phyloP scores from a whole-genome alignment of 2,329 filamentous ascomycete genomes.

The Xylariales sp. region DNA sequence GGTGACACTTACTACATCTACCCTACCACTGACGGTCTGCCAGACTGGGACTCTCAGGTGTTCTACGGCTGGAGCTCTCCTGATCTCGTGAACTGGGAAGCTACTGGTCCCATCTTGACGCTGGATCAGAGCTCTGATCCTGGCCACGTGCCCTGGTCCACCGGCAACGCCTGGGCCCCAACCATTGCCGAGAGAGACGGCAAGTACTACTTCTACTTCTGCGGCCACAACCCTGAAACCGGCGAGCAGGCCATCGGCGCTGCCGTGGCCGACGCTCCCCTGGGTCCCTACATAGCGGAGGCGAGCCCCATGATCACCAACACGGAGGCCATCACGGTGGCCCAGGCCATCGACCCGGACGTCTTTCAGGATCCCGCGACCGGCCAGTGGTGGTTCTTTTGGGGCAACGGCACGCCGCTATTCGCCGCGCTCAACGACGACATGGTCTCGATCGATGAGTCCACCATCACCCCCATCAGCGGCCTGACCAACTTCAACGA shows the following conservation, averaged over 20 bases:
- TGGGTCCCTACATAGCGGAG: slow-evolving; percentile 56
- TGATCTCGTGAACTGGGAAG: slow-evolving; percentile 35
- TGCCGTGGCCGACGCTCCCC: slow-evolving; percentile 49
- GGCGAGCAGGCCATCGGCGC: slow-evolving; percentile 59
- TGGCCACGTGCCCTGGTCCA: slow-evolving; percentile 59
- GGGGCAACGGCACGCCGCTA: slow-evolving; percentile 44
- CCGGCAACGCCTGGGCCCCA: slow-evolving; percentile 64
- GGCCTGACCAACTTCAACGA: slow-evolving; percentile 40
- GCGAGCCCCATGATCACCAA: slow-evolving; percentile 49
- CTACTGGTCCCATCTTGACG: slow-evolving; percentile 39
- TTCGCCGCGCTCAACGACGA: slow-evolving; percentile 38
- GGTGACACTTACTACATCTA: slow-evolving; percentile 40
- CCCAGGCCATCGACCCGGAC: slow-evolving; percentile 56
- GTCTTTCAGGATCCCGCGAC: slow-evolving; percentile 55
- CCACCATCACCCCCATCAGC: slow-evolving; percentile 25
- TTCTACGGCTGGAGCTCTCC: slow-evolving; percentile 44
- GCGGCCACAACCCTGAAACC: slow-evolving; percentile 45
- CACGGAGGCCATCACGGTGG: slow-evolving; percentile 33
- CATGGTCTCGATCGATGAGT: slow-evolving; percentile 38
- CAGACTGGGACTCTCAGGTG: slow-evolving; percentile 39
- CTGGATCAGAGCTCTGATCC: slow-evolving; percentile 34
- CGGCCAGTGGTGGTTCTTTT: slow-evolving; percentile 57
- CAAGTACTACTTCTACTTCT: slow-evolving; percentile 63
- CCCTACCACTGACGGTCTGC: slow-evolving; percentile 39
- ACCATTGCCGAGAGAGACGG: slow-evolving; percentile 55